Base-by-base conservation (phyloP, 306 rosid genomes). In the Lablab purpureus region DNA sequence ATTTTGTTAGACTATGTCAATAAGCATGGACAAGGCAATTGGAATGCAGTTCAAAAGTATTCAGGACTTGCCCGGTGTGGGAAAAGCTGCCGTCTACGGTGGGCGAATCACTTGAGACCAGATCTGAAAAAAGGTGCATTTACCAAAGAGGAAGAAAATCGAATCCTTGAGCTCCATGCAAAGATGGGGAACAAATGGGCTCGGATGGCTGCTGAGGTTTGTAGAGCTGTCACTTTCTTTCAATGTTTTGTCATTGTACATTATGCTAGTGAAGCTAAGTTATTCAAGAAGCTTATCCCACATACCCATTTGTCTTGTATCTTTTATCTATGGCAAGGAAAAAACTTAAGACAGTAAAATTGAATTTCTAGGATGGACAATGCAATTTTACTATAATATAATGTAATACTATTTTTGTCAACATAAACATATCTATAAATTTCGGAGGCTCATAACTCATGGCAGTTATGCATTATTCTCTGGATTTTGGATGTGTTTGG, bases 181-280 rank as follows among this genome's bases (percentile, higher is more conserved):
- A 83, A 62, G 65, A 79, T 90, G 85, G 97, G 97, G 74, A 92
- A 90, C 87, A 94, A 90, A 88, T 94, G 98, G 98, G 90, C 97
- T 17, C 90, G 86, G 45, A 94, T 94, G 94, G 97, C 98, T 6
- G 82, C 91, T 58, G 63, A 81, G 90, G 90, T 87, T 77, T 43
- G 82, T 78, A 59, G 70, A 23, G n/a, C 14, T 21, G 2, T 69
- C 40, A 27, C 78, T 79, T 23, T 22, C 28, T 30, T 71, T 43
- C 10, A 54, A 23, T 70, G 69, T 30, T 60, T 79, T 78, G 47
- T 17, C 18, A 10, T 76, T 0, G 11, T 69, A 45, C 46, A 52
- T 55, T 71, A 9, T 74, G 67, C 68, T 69, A 28, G 52, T 69
- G 58, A 70, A 30, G 63, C 74, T 71, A 59, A 15, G 55, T 67